Evolutionary conservation across 1,284 basidiomycete species (phyloP), one percentile per base, ranked within the genome.

Genomic region (Microbotryum saponariae): DNA sequence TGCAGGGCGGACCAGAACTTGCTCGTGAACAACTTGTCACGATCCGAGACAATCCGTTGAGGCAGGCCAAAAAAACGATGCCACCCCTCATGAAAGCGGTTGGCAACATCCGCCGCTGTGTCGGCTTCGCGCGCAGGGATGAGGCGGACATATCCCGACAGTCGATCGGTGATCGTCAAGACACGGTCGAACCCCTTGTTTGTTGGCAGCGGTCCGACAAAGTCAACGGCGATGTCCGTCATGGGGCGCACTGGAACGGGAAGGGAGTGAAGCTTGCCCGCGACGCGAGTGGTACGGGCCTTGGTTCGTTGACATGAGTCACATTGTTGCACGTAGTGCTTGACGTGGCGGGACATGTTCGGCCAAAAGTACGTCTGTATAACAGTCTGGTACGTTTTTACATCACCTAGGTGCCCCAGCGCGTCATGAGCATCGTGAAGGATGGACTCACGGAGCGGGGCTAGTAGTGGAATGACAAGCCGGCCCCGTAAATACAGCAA

Each of bases 351-450:
- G 0, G 9, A n/a, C 77, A 80, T 79, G 21, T 73, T 66, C 0
- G 76, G 78, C 79, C 78, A 80, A 65, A 78, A 79, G 54, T 74
- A 80, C 0, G 72, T 70, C 5, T 65, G 55, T 0, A 67, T 62
- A 0, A 79, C 63, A 0, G 73, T 49, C 0, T 59, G 67, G 55
- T 78, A 78, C 20, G 70, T 70, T 56, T 79, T 79, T 23, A 76
- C 69, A 23, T 72, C 67, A 0, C 78, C 76, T 56, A 78, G 77
- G 59, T 79, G 78, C 0, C 78, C 76, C 0, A 73, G 72, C 0
- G 72, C 58, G 45, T 75, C 68, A 53, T 76, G 75, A 0, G 74
- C 72, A 2, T 75, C 60, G 0, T 58, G 60, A 51, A 70, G 73
- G 0, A 77, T 58, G 14, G 55, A 44, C 37, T 74, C 68, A 8